A percentile compares a stretch with the other conserved stretches of the same genome.
Conservation (phyloP, 768 basidiomycete genomes). For the Dacryopinax primogenitus region DNA sequence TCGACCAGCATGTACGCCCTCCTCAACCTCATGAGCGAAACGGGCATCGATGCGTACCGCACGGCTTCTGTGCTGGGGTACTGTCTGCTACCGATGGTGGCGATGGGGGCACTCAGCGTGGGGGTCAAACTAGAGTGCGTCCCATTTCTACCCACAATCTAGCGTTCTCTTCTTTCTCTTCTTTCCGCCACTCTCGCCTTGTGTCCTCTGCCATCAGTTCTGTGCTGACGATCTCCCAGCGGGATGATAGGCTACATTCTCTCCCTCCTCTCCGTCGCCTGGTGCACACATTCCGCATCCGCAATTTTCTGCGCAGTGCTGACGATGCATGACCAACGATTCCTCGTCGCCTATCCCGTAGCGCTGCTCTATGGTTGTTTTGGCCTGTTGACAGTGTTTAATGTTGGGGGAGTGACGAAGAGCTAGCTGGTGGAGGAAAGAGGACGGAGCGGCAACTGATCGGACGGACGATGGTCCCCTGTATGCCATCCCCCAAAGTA, state of each 20-base stretch:
- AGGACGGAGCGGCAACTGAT: too few relatives aligned
- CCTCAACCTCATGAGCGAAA: slow-evolving; percentile 92
- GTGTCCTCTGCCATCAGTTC: slow-evolving; percentile 1
- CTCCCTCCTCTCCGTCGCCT: slow-evolving; percentile 68
- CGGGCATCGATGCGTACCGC: slow-evolving; percentile 89
- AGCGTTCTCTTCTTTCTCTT: too few relatives aligned
- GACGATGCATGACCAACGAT: slow-evolving; percentile 86
- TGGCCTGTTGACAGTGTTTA: slow-evolving; percentile 84
- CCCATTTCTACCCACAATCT: too few relatives aligned
- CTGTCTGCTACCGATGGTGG: slow-evolving; percentile 92
- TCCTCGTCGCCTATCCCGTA: slow-evolving; percentile 93
- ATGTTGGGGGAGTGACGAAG: slow-evolving; percentile 25
- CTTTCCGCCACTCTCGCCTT: too few relatives aligned
- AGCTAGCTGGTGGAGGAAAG: background rate
- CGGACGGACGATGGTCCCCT: too few relatives aligned
- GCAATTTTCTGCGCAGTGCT: slow-evolving; percentile 92
- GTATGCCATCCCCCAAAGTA: too few relatives aligned
- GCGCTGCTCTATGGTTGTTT: slow-evolving; percentile 90
- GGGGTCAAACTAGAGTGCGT: slow-evolving; percentile 78
- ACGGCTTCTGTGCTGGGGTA: slow-evolving; percentile 92
- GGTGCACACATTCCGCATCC: slow-evolving; percentile 95
- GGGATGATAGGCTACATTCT: slow-evolving; percentile 76
- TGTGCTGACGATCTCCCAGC: slow-evolving; percentile 31
- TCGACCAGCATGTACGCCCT: slow-evolving; percentile 84
- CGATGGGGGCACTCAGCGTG: slow-evolving; percentile 79